phyloP scores from a whole-genome alignment of 1,139 yeast genomes.

The Blastobotrys raffinosifermentans region DNA sequence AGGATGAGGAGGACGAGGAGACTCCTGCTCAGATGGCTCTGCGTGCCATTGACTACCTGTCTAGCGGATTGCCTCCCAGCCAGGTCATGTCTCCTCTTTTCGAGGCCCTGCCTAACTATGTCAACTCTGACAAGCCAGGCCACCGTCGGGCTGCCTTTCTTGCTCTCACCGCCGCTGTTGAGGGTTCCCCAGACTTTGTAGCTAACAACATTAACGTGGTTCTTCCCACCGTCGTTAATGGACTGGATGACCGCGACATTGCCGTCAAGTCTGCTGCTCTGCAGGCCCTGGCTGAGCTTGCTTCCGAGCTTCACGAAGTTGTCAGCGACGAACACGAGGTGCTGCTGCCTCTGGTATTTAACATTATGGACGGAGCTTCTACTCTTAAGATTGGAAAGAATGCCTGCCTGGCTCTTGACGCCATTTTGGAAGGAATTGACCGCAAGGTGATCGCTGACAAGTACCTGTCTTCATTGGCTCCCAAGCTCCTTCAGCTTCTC shows the following conservation, averaged over 20 bases:
- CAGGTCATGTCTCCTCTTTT: constrained; percentile 82
- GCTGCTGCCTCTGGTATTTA: constrained; percentile 79
- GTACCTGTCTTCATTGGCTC: constrained; percentile 85
- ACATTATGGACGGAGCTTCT: constrained; percentile 79
- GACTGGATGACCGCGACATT: constrained; percentile 72
- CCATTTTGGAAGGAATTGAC: constrained; percentile 85
- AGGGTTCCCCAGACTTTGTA: constrained; percentile 92
- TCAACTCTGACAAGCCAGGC: constrained; percentile 58
- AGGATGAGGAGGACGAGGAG: constrained; percentile 88
- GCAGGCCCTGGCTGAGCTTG: constrained; percentile 70
- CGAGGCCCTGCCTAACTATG: constrained; percentile 57
- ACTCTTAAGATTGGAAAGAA: constrained; percentile 81
- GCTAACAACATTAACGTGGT: constrained; percentile 69
- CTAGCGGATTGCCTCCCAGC: constrained; percentile 84
- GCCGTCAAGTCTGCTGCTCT: constrained; percentile 84
- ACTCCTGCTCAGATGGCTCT: constrained; percentile 74
- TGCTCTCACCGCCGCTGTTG: constrained; percentile 74
- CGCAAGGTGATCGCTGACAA: constrained; percentile 70
- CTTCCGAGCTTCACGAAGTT: constrained; percentile 77
- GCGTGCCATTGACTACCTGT: constrained; percentile 70
- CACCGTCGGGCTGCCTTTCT: constrained; percentile 87
- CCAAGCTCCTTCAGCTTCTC: constrained; percentile 79
- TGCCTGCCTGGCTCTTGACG: constrained; percentile 88
- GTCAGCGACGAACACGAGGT: constrained; percentile 78
- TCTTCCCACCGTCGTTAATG: constrained; percentile 65